phyloP scores from a whole-genome alignment of 2,329 filamentous ascomycete genomes.

The Neurospora crassa region DNA sequence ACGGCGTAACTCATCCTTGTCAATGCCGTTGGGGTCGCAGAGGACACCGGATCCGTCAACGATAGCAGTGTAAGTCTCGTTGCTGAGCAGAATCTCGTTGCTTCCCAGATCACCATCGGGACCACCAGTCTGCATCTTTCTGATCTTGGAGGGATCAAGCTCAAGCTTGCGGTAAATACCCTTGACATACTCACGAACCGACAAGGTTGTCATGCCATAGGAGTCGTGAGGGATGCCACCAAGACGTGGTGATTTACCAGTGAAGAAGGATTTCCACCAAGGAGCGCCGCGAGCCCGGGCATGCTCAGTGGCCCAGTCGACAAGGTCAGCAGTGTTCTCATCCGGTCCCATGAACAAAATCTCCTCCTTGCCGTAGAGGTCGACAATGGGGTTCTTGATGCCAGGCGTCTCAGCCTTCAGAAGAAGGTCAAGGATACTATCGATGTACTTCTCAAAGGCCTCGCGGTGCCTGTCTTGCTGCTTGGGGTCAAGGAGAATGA shows the following conservation, averaged over 20 bases:
- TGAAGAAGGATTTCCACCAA: conserved; percentile 99
- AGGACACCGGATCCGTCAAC: conserved; percentile 96
- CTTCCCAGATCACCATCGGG: conserved; percentile 94
- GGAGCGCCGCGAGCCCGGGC: conserved; percentile 77
- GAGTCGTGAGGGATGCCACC: conserved; percentile 93
- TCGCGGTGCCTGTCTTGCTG: conserved; percentile 89
- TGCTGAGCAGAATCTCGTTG: conserved; percentile 92
- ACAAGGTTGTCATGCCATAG: conserved; percentile 97
- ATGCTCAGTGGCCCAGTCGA: conserved; percentile 98
- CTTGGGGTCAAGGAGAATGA: conserved; percentile 85
- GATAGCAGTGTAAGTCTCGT: conserved; percentile 90
- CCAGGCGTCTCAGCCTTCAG: conserved; percentile 83
- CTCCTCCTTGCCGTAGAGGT: conserved; percentile 88
- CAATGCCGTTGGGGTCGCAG: conserved; percentile 81
- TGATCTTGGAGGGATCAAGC: conserved; percentile 73
- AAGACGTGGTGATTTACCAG: conserved; percentile 90
- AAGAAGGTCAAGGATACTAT: conserved; percentile 92
- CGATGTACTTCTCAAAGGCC: conserved; percentile 99
- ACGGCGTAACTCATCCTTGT: conserved; percentile 73
- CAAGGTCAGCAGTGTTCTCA: conserved; percentile 95
- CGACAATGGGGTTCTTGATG: conserved; percentile 98
- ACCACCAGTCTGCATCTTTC: conserved; percentile 95
- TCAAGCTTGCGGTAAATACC: conserved; percentile 96
- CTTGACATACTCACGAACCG: conserved; percentile 89
- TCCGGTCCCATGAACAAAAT: conserved; percentile 98